Base-by-base conservation (phyloP, 208 protist species). In the Eutreptiella sp. region DNA sequence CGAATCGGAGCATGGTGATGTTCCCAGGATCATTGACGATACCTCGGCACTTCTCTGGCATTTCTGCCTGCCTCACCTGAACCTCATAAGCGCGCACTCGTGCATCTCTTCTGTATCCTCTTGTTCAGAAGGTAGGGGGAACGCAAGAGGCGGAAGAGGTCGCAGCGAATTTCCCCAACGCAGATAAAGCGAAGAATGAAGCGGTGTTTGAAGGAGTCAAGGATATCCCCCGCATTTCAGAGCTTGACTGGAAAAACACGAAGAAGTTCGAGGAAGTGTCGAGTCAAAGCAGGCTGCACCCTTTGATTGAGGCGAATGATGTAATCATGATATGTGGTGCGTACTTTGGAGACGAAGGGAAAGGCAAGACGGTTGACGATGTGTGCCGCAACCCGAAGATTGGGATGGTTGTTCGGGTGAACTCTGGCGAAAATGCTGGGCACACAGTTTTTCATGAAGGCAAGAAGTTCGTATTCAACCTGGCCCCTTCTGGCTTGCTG, bases 291-390 rank as follows among this genome's bases (percentile, higher is more conserved):
- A 64, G 71, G 1, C 72, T 92, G 24, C 85, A 90, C 70, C 74
- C 69, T 24, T 47, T 92, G 26, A 68, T 92, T 42, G 87, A 90
- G 23, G 46, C 66, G 34, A 57, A 85, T 65, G 65, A 88, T 35
- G 66, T 92, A 29, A 84, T 92, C 58, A 88, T 92, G 68, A 84
- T 92, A 14, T 82, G 81, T 0, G 87, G 87, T 27, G 81, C 84
- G 32, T 92, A 88, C 67, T 92, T 92, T 63, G 87, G 87, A 4
- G 87, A 92, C 54, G 87, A 92, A 58, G 87, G 87, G 47, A 92
- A 92, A 46, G 87, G 87, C 59, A 92, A 92, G 72, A 90, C 87
- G 7, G 87, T 92, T 7, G 81, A 92, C 48, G 87, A 82, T 11
- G 83, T 92, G 11, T 73, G 84, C 0, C 73, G 54, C 24, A 82